Evolutionary conservation across 169 alveolate species (phyloP), one percentile per base, ranked within the genome.

Genomic region (Plasmodium gaboni): DNA sequence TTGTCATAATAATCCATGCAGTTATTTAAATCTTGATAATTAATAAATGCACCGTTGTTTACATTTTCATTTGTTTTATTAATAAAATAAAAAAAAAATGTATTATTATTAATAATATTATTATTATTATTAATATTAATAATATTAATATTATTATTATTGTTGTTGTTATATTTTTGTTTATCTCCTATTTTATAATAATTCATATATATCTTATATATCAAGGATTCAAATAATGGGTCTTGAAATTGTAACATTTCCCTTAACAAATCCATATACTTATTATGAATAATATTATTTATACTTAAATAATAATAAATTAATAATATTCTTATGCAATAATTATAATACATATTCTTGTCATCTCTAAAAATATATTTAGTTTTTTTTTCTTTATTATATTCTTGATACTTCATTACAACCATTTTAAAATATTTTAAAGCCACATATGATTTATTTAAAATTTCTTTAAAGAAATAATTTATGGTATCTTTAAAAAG

Each of bases 401-500:
- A 38, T 38, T 38, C 1, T 5, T 38, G n/a, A 73, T 70, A 83
- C 12, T 71, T 67, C 28, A 10, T 13, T 8, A 83, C 48, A 10
- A 83, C 38, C n/a, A 32, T 26, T 15, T 83, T 60, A 10, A 83
- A 57, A 50, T 83, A 83, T 42, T 60, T 71, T 9, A 8, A 83
- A 38, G 68, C 32, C 12, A 38, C 19, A 1, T 22, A 6, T n/a
- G 91, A 83, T 68, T 69, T 83, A 0, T 63, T 46, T 22, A 83
- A 55, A 1, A 83, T 74, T 26, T 83, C 53, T 46, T 70, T 83
- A 48, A 83, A 83, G 44, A 83, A 83, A 46, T 83, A 69, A 55
- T 83, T 85, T 22, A 83, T 69, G 8, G 74, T 73, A 59, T 71
- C 70, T 68, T 83, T 69, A 50, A 42, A 83, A 83, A 83, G 70